These are phyloP conservation scores for Trypanosomatidae sp. DNA, from an alignment of 208 protist genomes.

Conservation along the genomic window DNA sequence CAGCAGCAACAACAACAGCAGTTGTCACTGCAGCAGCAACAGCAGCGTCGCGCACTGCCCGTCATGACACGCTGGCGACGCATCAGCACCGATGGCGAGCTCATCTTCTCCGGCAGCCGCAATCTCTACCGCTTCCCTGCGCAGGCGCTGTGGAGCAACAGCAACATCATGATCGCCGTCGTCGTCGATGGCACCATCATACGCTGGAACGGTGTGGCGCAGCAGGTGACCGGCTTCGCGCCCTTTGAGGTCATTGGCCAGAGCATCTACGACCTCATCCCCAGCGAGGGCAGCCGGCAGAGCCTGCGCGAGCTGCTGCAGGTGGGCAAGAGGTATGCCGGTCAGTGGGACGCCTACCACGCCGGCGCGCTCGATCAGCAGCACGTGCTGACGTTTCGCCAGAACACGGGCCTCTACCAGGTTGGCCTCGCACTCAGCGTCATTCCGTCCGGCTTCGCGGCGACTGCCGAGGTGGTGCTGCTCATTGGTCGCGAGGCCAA, in stretches of 20 bases:
- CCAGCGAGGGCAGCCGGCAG: slow-evolving; percentile 18
- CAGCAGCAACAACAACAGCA: background rate
- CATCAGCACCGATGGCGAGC: slow-evolving; percentile 51
- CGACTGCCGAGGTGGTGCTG: slow-evolving; percentile 58
- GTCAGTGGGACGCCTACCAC: slow-evolving; percentile 52
- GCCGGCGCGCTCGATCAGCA: slow-evolving; percentile 25
- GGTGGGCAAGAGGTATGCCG: slow-evolving; percentile 27
- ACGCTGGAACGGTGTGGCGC: slow-evolving; percentile 59
- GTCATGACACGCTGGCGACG: slow-evolving; percentile 3
- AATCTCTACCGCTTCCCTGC: slow-evolving; percentile 73
- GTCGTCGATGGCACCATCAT: slow-evolving; percentile 80
- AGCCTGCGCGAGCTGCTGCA: slow-evolving; percentile 29
- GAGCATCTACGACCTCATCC: slow-evolving; percentile 50
- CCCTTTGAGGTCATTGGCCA: slow-evolving; percentile 54
- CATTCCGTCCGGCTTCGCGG: slow-evolving; percentile 37
- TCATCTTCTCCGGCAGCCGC: slow-evolving; percentile 65
- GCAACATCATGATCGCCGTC: slow-evolving; percentile 54
- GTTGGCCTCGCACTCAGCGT: slow-evolving; percentile 50
- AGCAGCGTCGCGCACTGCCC: background rate
- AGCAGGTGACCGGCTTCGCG: slow-evolving; percentile 40
- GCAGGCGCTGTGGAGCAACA: slow-evolving; percentile 21
- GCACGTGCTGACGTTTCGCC: slow-evolving; percentile 43
- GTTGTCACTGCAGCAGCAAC: background rate
- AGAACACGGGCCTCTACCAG: slow-evolving; percentile 42
- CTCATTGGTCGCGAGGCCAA: slow-evolving; percentile 65